These are phyloP conservation scores for Triticum monococcum DNA, from an alignment of 176 grass and related monocot genomes.

Conservation along the genomic window DNA sequence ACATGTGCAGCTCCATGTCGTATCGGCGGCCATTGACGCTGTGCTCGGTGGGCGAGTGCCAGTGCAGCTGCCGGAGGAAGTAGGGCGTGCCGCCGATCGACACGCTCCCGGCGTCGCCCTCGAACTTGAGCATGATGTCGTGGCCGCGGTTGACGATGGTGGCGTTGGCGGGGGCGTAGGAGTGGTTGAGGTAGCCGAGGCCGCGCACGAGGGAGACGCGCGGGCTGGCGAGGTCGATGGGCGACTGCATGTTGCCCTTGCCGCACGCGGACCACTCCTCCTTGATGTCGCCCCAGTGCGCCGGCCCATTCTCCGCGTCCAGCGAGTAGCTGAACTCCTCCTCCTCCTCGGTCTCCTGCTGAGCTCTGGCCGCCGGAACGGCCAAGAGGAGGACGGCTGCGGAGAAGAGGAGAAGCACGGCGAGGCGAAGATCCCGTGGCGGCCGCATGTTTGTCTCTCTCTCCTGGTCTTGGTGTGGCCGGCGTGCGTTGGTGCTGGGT, in stretches of 20 bases:
- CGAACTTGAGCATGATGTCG: constrained; percentile 61
- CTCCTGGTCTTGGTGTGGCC: too few relatives aligned
- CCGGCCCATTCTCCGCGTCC: constrained; percentile 41
- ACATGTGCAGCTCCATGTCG: constrained; percentile 70
- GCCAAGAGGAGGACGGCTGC: too few relatives aligned
- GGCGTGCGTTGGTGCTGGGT: too few relatives aligned
- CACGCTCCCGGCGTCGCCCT: constrained; percentile 45
- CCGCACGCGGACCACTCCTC: constrained; percentile 58
- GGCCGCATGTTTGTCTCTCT: not conserved
- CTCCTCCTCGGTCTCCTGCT: constrained; percentile 22
- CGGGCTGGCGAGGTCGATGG: constrained; percentile 51
- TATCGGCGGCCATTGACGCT: constrained; percentile 53
- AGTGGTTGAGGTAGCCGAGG: constrained; percentile 44
- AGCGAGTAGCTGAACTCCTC: constrained; percentile 54
- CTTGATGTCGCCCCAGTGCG: constrained; percentile 65
- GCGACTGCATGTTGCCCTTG: constrained; percentile 58
- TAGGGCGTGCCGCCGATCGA: constrained; percentile 58
- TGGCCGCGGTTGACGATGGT: constrained; percentile 63
- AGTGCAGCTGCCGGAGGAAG: constrained; percentile 59
- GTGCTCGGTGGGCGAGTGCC: constrained; percentile 87
- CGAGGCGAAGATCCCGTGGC: too few relatives aligned
- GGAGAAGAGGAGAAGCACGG: too few relatives aligned
- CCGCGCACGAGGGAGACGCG: constrained; percentile 27
- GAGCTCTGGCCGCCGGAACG: not conserved
- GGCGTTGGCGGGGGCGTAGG: constrained; percentile 49